Evolutionary conservation across 257 asterid species (phyloP), one percentile per base, ranked within the genome.

Genomic region (Nicotiana undulata): DNA sequence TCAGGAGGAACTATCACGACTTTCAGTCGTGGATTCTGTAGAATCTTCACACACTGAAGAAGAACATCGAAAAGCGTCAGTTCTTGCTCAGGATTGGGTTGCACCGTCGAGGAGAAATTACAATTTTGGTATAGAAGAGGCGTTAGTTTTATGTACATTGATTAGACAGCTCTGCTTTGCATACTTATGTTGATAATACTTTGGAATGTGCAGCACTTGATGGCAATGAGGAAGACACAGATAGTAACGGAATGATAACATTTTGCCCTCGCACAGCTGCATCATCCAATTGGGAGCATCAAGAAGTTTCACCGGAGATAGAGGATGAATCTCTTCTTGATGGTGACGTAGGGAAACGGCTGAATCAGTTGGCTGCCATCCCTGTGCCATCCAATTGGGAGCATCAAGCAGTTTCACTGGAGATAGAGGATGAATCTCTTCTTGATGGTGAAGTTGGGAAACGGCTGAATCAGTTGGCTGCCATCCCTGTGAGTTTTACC

Each of bases 361-460:
- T 91, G 86, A 90, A 87, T 85, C 94, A 93, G 81, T 88, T 94
- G 95, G 87, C 86, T 75, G 86, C 98, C 4, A 84, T 91, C 74
- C 92, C 98, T 81, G 98, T 94, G 89, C 46, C 84, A 16, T 66
- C 34, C 28, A 81, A 68, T 75, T 77, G 28, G n/a, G 80, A 63
- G 44, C 82, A 85, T 74, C 88, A 44, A 82, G 81, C 55, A 61
- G 16, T 52, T 68, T 82, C 82, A 67, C 98, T 94, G 3, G 93
- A 90, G 89, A 90, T 90, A 82, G 98, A 89, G 86, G 85, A 86
- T 85, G 98, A 93, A 72, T 90, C 92, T 67, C 88, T 80, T 86
- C 88, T 93, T 86, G 98, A 93, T 87, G 96, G 96, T 81, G 97
- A 93, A 84, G 84, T 94, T 74, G 98, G 97, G 44, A 93, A 86